Conservation (phyloP, 768 basidiomycete genomes). For the Amanita pallidorosea region DNA sequence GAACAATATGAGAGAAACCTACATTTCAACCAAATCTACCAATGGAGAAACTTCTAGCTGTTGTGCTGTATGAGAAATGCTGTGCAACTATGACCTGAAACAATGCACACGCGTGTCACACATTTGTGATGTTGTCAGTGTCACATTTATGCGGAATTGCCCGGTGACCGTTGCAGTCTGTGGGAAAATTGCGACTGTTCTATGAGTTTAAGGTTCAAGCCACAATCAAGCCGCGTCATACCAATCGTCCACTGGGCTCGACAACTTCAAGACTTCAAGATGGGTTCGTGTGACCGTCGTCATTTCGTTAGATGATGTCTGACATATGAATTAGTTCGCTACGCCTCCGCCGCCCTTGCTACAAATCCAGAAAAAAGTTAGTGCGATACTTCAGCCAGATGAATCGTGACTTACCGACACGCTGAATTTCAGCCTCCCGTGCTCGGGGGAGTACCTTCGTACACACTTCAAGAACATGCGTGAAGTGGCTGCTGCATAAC, state of each 20-base stretch:
- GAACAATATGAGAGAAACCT: too few relatives aligned
- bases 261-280: conserved; percentile 51
- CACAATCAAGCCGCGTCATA: conserved; percentile 19
- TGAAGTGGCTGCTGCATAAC: conserved; percentile 89
- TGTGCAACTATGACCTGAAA: too few relatives aligned
- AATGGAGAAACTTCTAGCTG: too few relatives aligned
- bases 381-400: conserved; percentile 17
- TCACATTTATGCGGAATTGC: too few relatives aligned
- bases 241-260: conserved; percentile 12
- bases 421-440: conserved; percentile 55
- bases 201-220: conserved; percentile 35
- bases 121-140: too few relatives aligned
- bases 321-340: conserved; percentile 58
- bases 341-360: conserved; percentile 80
- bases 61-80: too few relatives aligned
- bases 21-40: too few relatives aligned
- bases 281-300: conserved; percentile 39
- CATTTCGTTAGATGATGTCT: conserved; percentile 10
- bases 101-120: too few relatives aligned
- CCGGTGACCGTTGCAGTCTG: too few relatives aligned
- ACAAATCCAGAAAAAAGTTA: conserved; percentile 93
- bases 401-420: conserved; percentile 10
- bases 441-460: conserved; percentile 93
- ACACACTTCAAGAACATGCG: conserved; percentile 99
- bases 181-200: too few relatives aligned